These are phyloP conservation scores for Westerdykella aurantiaca DNA, from an alignment of 2,329 filamentous ascomycete genomes.

Conservation along the genomic window DNA sequence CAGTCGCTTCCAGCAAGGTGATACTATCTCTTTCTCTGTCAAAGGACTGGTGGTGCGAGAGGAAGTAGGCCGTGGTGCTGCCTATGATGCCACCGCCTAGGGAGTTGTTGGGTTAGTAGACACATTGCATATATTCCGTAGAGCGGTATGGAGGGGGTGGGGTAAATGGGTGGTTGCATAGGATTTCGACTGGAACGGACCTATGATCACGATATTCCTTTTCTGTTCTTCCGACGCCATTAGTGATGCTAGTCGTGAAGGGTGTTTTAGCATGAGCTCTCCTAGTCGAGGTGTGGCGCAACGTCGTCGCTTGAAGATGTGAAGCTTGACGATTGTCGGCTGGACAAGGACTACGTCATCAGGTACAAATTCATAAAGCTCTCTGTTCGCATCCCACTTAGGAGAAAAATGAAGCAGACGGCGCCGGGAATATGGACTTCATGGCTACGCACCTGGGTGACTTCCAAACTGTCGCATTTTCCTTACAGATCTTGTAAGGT, in stretches of 20 bases:
- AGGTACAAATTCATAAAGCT: too few species aligned
- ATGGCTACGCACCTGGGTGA: too few species aligned
- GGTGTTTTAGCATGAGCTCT: slow-evolving; percentile 17
- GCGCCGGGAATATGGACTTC: too few species aligned
- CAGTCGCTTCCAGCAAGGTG: slow-evolving; percentile 78
- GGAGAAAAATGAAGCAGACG: too few species aligned
- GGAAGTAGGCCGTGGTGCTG: slow-evolving; percentile 82
- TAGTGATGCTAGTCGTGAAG: slow-evolving; percentile 11
- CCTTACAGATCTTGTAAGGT: too few species aligned
- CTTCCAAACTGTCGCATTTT: too few species aligned
- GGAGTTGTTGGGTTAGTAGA: slow-evolving; percentile 1
- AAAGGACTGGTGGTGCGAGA: slow-evolving; percentile 80
- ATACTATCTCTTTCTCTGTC: slow-evolving; percentile 69
- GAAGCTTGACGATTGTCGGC: neutral
- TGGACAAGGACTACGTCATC: too few species aligned
- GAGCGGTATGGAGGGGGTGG: neutral
- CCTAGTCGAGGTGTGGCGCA: neutral
- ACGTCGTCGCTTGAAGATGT: slow-evolving; percentile 1
- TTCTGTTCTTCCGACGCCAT: slow-evolving; percentile 24
- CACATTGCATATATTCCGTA: neutral
- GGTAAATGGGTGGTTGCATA: neutral
- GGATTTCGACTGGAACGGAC: slow-evolving; percentile 9
- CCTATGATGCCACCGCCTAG: slow-evolving; percentile 89
- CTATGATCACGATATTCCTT: slow-evolving; percentile 35
- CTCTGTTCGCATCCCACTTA: too few species aligned